Conservation (phyloP, 176 grass and related monocot species). For the Leersia perrieri region DNA sequence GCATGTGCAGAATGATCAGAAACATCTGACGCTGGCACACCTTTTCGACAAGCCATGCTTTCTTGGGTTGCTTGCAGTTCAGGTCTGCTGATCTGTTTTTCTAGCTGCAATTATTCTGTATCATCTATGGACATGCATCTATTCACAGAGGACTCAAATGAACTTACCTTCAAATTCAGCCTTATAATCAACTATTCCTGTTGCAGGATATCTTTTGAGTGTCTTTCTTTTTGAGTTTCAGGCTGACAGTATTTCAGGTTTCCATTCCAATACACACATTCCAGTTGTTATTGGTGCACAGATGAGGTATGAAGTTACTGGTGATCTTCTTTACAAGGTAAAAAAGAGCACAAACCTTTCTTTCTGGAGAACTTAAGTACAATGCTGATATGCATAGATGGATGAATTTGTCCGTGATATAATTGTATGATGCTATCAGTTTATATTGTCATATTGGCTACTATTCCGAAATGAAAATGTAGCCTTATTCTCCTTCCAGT, state of each 20-base stretch:
- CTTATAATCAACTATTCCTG: background rate
- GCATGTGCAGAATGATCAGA: constrained; percentile 66
- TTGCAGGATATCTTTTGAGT: constrained; percentile 5
- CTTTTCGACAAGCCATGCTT: constrained; percentile 98
- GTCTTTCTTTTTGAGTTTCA: constrained; percentile 34
- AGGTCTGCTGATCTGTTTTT: constrained; percentile 44
- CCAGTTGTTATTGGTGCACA: constrained; percentile 83
- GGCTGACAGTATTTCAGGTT: constrained; percentile 82
- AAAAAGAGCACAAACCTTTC: constrained; percentile 24
- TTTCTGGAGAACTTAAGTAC: constrained; percentile 13
- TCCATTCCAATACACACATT: constrained; percentile 95
- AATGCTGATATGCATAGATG: constrained; percentile 14
- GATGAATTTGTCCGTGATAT: background rate
- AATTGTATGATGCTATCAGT: background rate
- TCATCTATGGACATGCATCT: background rate
- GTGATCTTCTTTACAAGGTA: constrained; percentile 96
- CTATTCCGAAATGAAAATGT: background rate
- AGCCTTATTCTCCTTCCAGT: background rate
- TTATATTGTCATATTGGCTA: background rate
- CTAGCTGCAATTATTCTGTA: background rate
- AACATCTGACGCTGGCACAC: constrained; percentile 86
- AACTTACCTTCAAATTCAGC: background rate
- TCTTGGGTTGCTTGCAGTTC: constrained; percentile 88
- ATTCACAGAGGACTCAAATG: background rate
- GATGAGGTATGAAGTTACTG: constrained; percentile 94